A percentile compares a stretch with the other conserved stretches of the same genome.
Conservation (phyloP, 768 basidiomycete species). For the Mycena rosella region DNA sequence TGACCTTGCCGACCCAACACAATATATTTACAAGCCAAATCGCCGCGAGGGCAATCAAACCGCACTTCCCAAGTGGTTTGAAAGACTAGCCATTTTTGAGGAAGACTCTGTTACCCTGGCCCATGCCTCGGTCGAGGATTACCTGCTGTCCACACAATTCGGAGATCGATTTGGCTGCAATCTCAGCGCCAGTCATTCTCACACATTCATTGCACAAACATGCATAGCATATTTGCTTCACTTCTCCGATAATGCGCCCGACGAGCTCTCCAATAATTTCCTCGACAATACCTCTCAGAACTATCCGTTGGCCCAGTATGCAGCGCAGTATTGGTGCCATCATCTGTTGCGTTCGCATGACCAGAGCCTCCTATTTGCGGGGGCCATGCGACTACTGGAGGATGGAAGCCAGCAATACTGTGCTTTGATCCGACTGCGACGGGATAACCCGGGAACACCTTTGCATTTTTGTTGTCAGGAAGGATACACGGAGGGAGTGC, state of each 20-base stretch:
- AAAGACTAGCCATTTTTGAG: background rate
- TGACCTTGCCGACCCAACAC: slow-evolving; percentile 1
- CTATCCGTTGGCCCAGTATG: background rate
- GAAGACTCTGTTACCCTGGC: background rate
- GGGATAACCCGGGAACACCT: background rate
- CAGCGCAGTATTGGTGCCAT: slow-evolving; percentile 6
- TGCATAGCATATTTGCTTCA: slow-evolving; percentile 19
- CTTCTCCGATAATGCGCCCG: slow-evolving; percentile 4
- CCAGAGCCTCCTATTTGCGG: background rate
- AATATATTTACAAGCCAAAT: background rate
- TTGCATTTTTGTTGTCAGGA: slow-evolving; percentile 1
- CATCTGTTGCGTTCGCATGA: slow-evolving; percentile 10
- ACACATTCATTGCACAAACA: slow-evolving; percentile 7
- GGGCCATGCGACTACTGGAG: no score
- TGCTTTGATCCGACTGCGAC: background rate
- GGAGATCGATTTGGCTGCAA: background rate
- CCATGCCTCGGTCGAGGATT: slow-evolving; percentile 21
- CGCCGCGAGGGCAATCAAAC: background rate
- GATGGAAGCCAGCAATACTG: slow-evolving; percentile 2
- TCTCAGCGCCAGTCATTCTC: background rate
- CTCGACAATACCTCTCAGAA: background rate
- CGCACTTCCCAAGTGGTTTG: slow-evolving; percentile 15
- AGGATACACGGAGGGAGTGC: slow-evolving; percentile 1
- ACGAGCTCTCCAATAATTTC: no score
- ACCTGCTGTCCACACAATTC: no score